These are phyloP conservation scores for Aureobasidium sp. DNA, from an alignment of 2,329 filamentous ascomycete species.

Conservation along the genomic window DNA sequence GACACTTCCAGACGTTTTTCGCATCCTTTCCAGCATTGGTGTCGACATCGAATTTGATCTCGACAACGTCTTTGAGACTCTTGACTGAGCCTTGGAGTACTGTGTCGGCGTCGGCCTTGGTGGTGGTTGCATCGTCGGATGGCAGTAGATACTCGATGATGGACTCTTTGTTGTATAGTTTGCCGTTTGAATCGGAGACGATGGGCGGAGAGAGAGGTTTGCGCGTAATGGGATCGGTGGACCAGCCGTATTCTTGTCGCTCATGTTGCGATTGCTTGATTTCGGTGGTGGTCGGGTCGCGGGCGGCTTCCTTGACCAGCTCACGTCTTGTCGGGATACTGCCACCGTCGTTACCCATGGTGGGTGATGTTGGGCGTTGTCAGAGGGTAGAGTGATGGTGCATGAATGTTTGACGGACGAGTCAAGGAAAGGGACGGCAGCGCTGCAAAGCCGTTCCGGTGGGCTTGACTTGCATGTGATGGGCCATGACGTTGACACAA, in stretches of 20 bases:
- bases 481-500: constrained; percentile 7
- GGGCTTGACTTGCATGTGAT: constrained; percentile 8
- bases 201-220: constrained; percentile 63
- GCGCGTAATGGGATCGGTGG: constrained; percentile 77
- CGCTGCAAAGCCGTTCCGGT: background rate
- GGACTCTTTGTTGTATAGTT: constrained; percentile 86
- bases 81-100: constrained; percentile 58
- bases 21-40: constrained; percentile 31
- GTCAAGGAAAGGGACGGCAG: background rate
- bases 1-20: constrained; percentile 66
- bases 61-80: constrained; percentile 76
- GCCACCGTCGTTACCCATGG: constrained; percentile 95
- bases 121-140: constrained; percentile 41
- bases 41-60: constrained; percentile 65
- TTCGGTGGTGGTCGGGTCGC: constrained; percentile 71
- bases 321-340: constrained; percentile 91
- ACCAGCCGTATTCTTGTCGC: constrained; percentile 79
- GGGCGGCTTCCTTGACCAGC: constrained; percentile 87
- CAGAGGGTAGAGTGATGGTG: background rate
- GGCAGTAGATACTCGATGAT: constrained; percentile 62
- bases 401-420: background rate
- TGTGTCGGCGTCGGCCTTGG: constrained; percentile 51
- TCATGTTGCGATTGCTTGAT: constrained; percentile 83
- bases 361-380: background rate
- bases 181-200: constrained; percentile 76